Percentiles rank a stretch among this genome's conserved stretches.
These are phyloP conservation scores for Exophiala dermatitidis DNA, from an alignment of 2,329 filamentous ascomycete genomes.

Conservation along the genomic window DNA sequence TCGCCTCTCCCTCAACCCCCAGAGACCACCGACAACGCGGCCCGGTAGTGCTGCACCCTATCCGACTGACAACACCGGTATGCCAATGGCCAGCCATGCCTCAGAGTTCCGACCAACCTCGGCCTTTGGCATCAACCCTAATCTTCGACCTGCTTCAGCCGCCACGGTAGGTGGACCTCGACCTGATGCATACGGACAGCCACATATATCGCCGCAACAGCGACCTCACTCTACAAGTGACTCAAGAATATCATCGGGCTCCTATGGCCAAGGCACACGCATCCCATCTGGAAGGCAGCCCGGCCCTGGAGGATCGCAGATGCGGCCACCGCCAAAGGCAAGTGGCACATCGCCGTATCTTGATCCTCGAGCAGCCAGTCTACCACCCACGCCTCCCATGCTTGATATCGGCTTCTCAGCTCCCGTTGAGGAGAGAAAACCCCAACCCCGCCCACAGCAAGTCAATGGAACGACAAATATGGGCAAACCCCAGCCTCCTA, in stretches of 20 bases:
- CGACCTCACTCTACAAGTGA: conserved; percentile 21
- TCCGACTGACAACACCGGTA: conserved; percentile 32
- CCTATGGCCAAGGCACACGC: conserved; percentile 21
- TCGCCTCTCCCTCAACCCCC: conserved; percentile 32
- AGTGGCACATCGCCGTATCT: conserved; percentile 23
- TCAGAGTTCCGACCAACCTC: conserved; percentile 39
- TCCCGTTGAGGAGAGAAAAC: conserved; percentile 33
- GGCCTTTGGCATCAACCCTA: conserved; percentile 44
- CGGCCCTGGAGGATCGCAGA: conserved; percentile 9
- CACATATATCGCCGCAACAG: conserved; percentile 12
- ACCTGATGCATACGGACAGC: conserved; percentile 22
- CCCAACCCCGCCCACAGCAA: conserved; percentile 7
- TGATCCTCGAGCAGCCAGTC: conserved; percentile 8
- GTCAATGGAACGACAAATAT: conserved; percentile 2
- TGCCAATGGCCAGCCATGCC: conserved; percentile 28
- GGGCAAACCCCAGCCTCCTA: conserved; percentile 9
- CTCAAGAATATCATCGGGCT: conserved; percentile 29
- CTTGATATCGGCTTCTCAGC: conserved; percentile 44
- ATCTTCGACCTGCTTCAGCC: conserved; percentile 38
- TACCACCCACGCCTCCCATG: conserved; percentile 30
- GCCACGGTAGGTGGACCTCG: conserved; percentile 17
- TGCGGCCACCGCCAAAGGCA: conserved; percentile 28
- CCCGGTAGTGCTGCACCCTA: conserved; percentile 35
- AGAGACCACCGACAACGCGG: conserved; percentile 27
- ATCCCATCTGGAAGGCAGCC: conserved; percentile 12